A percentile compares a stretch with the other conserved stretches of the same genome.
phyloP scores from a whole-genome alignment of 2,329 filamentous ascomycete genomes.

The Aureobasidium pullulans region DNA sequence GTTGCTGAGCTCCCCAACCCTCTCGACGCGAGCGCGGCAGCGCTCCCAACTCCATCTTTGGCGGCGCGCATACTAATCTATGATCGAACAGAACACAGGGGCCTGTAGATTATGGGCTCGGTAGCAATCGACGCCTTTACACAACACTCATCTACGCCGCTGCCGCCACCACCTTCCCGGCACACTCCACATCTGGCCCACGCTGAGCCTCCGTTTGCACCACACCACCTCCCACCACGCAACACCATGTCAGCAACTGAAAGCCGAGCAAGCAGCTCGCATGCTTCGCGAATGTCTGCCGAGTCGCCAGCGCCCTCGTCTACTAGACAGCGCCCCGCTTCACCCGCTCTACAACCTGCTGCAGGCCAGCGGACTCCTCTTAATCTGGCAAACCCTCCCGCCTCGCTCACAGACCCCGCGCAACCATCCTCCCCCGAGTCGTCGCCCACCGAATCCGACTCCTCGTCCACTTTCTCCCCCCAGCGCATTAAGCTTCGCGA shows the following conservation, averaged over 20 bases:
- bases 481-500: slow-evolving; percentile 74
- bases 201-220: background rate
- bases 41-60: background rate
- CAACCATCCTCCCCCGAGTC: slow-evolving; percentile 36
- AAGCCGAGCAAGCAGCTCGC: slow-evolving; percentile 13
- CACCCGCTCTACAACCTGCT: background rate
- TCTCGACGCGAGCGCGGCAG: background rate
- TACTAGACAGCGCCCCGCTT: slow-evolving; percentile 1
- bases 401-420: slow-evolving; percentile 11
- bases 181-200: background rate
- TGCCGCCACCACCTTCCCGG: slow-evolving; percentile 7
- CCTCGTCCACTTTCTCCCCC: slow-evolving; percentile 31
- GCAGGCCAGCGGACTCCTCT: slow-evolving; percentile 8
- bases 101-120: slow-evolving; percentile 48
- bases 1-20: slow-evolving; percentile 11
- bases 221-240: background rate
- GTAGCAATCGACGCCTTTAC: slow-evolving; percentile 64
- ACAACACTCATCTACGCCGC: slow-evolving; percentile 44
- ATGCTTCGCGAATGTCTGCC: background rate
- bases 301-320: background rate
- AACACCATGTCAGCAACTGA: slow-evolving; percentile 15
- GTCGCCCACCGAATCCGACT: slow-evolving; percentile 22
- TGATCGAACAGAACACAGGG: background rate
- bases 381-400: background rate
- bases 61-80: slow-evolving; percentile 1